Base-by-base conservation (phyloP, 176 grass and related monocot genomes). In the Ampelocalamus luodianensis region DNA sequence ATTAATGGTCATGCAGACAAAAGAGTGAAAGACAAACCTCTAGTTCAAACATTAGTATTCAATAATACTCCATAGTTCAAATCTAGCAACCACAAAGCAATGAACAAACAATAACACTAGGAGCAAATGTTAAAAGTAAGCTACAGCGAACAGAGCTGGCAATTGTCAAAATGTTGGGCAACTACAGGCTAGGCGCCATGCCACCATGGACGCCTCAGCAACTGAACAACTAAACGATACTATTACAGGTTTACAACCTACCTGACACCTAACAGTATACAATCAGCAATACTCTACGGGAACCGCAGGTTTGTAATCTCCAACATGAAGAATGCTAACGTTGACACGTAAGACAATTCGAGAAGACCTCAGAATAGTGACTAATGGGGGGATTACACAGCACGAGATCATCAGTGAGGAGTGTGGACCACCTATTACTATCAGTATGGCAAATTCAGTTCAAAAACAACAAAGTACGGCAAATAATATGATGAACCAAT, bases 231-330 rank as follows among this genome's bases (percentile, higher is more conserved):
- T 16, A 17, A 72, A 78, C 6, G 0, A 55, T 16, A 65, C 51
- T 7, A 37, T 34, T 34, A 34, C 32, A 34, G 3, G 32, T 34
- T 76, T 24, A 53, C n/a, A 72, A 55, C 78, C 3, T 53, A 89
- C 42, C 15, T 38, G 15, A 32, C 4, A 65, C 10, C 12, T 9
- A 60, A 23, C 76, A 74, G 44, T 58, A 39, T 34, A 3, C 49
- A 75, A 23, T 39, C 20, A 6, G 58, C 37, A 72, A 84, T 29
- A 72, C 9, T 18, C 40, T 86, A 82, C 36, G 45, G 20, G 27
- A 71, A 77, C 63, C n/a, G 13, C 7, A 76, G 32, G 23, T 48
- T 2, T 76, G 78, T 51, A 16, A 77, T 71, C 11, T 62, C 60
- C 50, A 51, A 54, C 53, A 76, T 1, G 4, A 22, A 26, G n/a